These are phyloP conservation scores for Ogataea methylovora DNA, from an alignment of 805 yeast species.

Conservation along the genomic window DNA sequence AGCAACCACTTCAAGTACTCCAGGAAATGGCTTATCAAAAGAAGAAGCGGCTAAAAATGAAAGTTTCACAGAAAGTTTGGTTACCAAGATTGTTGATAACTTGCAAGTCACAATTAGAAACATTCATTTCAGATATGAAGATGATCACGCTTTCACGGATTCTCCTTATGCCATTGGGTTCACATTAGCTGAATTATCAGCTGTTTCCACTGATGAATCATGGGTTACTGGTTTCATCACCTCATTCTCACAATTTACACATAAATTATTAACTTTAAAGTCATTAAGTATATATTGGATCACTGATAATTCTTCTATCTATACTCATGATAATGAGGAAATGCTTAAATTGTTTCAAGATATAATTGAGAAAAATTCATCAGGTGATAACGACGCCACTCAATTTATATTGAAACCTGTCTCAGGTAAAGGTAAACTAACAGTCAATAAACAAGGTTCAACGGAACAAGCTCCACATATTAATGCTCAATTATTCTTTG, in stretches of 20 bases:
- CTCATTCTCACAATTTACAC: constrained; percentile 55
- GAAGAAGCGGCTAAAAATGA: constrained; percentile 51
- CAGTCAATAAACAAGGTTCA: constrained; percentile 72
- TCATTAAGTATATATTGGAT: constrained; percentile 80
- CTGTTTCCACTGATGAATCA: constrained; percentile 76
- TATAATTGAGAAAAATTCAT: constrained; percentile 29
- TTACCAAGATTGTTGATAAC: constrained; percentile 89
- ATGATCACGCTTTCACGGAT: constrained; percentile 60
- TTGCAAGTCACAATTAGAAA: constrained; percentile 85
- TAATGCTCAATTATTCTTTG: constrained; percentile 68
- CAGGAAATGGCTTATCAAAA: constrained; percentile 13
- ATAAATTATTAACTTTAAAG: constrained; percentile 69
- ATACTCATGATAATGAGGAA: constrained; percentile 38
- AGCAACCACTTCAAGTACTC: constrained; percentile 25
- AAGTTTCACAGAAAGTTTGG: constrained; percentile 76
- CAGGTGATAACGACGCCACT: constrained; percentile 5
- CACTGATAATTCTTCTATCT: constrained; percentile 49
- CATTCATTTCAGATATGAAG: constrained; percentile 91
- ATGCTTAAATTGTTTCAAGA: constrained; percentile 41
- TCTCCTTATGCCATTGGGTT: constrained; percentile 77
- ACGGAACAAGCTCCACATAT: constrained; percentile 64
- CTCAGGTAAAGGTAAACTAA: constrained; percentile 76
- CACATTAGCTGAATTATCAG: constrained; percentile 79
- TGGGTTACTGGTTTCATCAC: constrained; percentile 87
- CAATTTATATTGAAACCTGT: constrained; percentile 79